A percentile compares a stretch with the other conserved stretches of the same genome.
These are phyloP conservation scores for Pichia kudriavzevii DNA, from an alignment of 1,139 yeast species.

Conservation along the genomic window DNA sequence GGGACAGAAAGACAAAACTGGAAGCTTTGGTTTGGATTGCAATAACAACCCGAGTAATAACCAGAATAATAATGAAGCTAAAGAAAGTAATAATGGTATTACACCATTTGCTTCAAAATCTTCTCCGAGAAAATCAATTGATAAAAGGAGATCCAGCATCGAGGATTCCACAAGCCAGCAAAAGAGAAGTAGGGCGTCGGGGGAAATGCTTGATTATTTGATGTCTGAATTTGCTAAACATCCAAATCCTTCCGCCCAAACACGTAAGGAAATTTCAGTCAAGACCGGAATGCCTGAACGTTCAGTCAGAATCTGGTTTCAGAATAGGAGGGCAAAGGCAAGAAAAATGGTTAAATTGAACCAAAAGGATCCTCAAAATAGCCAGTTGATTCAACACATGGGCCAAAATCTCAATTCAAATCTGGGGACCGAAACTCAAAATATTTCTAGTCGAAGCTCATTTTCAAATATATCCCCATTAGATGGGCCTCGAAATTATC, in stretches of 20 bases:
- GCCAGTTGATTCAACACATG: not conserved
- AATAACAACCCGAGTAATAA: too few species aligned
- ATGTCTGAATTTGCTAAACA: slow-evolving; percentile 64
- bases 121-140: slow-evolving; percentile 11
- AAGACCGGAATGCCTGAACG: slow-evolving; percentile 84
- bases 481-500: too few species aligned
- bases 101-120: slow-evolving; percentile 5
- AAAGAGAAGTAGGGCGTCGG: slow-evolving; percentile 63
- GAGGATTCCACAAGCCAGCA: slow-evolving; percentile 15
- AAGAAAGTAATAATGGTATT: slow-evolving; percentile 1
- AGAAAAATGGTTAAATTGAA: slow-evolving; percentile 50
- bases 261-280: slow-evolving; percentile 63
- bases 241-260: slow-evolving; percentile 62
- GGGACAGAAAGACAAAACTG: too few species aligned
- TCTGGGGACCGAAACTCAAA: too few species aligned
- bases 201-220: slow-evolving; percentile 67
- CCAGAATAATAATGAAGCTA: not conserved
- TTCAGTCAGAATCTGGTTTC: slow-evolving; percentile 93
- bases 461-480: too few species aligned
- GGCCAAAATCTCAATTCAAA: too few species aligned
- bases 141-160: slow-evolving; percentile 10
- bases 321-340: slow-evolving; percentile 78
- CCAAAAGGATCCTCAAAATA: slow-evolving; percentile 14
- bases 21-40: too few species aligned
- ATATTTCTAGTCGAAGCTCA: too few species aligned